phyloP scores from a whole-genome alignment of 2,329 filamentous ascomycete species.

The Pyrenochaeta sp. region DNA sequence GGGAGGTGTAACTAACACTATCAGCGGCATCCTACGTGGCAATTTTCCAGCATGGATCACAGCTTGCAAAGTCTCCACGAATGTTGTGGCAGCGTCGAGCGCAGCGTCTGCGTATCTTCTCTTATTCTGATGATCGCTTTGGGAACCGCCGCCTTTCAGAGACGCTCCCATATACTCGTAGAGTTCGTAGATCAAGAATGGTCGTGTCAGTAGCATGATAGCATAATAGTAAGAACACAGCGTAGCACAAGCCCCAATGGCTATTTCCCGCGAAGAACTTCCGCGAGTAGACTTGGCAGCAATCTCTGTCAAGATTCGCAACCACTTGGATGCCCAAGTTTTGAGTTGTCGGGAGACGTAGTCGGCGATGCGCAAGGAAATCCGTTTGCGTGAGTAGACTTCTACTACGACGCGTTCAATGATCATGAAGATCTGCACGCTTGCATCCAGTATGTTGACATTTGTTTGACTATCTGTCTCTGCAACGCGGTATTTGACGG shows the following conservation, averaged over 20 bases:
- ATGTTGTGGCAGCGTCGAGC: conserved; percentile 37
- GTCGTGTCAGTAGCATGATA: conserved; percentile 62
- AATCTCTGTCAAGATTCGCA: conserved; percentile 39
- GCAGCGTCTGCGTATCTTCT: conserved; percentile 42
- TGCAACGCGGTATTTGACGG: conserved; percentile 49
- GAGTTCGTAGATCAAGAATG: conserved; percentile 62
- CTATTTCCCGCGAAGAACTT: conserved; percentile 18
- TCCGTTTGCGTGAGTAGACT: conserved; percentile 54
- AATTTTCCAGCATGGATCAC: conserved; percentile 29
- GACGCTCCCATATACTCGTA: conserved; percentile 48
- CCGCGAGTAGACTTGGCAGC: conserved; percentile 34
- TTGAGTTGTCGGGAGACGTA: conserved; percentile 53
- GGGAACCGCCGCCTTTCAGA: conserved; percentile 37
- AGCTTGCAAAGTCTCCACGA: conserved; percentile 37
- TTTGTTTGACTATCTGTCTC: conserved; percentile 23
- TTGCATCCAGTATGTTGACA: conserved; percentile 42
- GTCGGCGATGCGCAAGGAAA: conserved; percentile 51
- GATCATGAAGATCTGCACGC: conserved; percentile 58
- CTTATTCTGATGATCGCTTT: conserved; percentile 35
- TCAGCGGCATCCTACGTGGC: conserved; percentile 40
- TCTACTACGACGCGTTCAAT: conserved; percentile 59
- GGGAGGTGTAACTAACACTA: conserved; percentile 30
- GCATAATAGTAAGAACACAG: conserved; percentile 63
- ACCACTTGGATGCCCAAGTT: conserved; percentile 51
- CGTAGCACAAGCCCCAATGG: conserved; percentile 59